Evolutionary conservation across 202 grass and related monocot genomes (phyloP).

Genomic region (Setaria viridis): DNA sequence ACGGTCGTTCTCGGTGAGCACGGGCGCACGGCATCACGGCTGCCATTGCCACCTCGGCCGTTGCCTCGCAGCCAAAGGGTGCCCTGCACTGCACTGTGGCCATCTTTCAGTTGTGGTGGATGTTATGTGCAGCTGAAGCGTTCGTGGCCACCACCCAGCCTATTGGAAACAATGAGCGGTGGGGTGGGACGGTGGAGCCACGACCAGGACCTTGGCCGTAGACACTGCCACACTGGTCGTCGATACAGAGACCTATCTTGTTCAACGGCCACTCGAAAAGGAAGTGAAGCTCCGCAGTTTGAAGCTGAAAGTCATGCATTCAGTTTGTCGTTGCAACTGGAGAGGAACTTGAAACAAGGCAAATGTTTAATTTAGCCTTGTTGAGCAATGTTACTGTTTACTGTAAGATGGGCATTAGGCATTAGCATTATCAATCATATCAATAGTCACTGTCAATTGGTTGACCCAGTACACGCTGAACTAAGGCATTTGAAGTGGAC

Average conservation of each 20-base stretch:
- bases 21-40: no score
- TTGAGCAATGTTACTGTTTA: constrained; percentile 7
- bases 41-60: no score
- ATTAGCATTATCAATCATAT: constrained; percentile 45
- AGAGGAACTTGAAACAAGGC: no score
- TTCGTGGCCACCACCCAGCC: not conserved
- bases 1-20: not conserved
- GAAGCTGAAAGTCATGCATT: not conserved
- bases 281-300: not conserved
- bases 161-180: no score
- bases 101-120: not conserved
- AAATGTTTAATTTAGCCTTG: no score
- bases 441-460: constrained; percentile 75
- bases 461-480: constrained; percentile 67
- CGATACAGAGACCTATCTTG: no score
- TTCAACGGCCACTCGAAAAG: not conserved
- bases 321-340: no score
- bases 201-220: no score
- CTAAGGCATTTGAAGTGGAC: constrained; percentile 82
- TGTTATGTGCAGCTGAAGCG: not conserved
- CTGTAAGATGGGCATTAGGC: constrained; percentile 75
- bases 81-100: no score
- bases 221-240: no score
- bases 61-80: no score
- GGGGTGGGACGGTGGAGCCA: no score